Conservation (phyloP, 768 basidiomycete genomes). For the Hericium alpestre region DNA sequence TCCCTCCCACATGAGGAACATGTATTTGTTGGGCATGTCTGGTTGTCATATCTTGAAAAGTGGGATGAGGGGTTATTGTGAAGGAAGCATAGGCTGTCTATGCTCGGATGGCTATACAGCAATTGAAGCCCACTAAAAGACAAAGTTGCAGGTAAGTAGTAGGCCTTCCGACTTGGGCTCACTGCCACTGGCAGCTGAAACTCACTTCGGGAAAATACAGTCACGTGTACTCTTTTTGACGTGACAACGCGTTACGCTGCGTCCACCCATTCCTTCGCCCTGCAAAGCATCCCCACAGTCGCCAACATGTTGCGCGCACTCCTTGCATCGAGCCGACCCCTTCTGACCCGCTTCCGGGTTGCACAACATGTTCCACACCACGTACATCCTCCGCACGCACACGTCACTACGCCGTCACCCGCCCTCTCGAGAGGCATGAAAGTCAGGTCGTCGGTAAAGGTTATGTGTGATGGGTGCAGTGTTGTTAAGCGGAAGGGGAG, state of each 20-base stretch:
- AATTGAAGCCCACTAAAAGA: too few relatives aligned
- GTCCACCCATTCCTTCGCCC: too few relatives aligned
- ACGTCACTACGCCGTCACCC: constrained; percentile 8
- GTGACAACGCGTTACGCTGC: too few relatives aligned
- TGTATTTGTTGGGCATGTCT: not conserved
- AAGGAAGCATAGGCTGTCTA: not conserved
- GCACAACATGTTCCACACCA: constrained; percentile 15
- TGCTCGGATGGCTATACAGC: too few relatives aligned
- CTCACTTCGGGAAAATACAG: too few relatives aligned
- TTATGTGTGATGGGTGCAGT: constrained; percentile 89
- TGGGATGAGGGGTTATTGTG: not conserved
- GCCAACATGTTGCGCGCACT: constrained; percentile 53
- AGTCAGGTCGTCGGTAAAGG: constrained; percentile 88
- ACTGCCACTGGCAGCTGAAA: too few relatives aligned
- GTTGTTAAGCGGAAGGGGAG: constrained; percentile 83
- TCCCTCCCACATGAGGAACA: constrained; percentile 25
- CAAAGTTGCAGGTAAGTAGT: too few relatives aligned
- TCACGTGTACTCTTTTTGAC: too few relatives aligned
- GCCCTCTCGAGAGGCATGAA: constrained; percentile 77
- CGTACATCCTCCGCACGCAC: constrained; percentile 8
- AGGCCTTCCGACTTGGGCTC: too few relatives aligned
- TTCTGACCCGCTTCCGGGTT: constrained; percentile 40
- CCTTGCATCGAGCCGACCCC: constrained; percentile 49
- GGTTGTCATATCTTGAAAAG: not conserved
- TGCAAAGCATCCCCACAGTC: too few relatives aligned